phyloP scores from a whole-genome alignment of 306 rosid species.

The Cicer judaicum region DNA sequence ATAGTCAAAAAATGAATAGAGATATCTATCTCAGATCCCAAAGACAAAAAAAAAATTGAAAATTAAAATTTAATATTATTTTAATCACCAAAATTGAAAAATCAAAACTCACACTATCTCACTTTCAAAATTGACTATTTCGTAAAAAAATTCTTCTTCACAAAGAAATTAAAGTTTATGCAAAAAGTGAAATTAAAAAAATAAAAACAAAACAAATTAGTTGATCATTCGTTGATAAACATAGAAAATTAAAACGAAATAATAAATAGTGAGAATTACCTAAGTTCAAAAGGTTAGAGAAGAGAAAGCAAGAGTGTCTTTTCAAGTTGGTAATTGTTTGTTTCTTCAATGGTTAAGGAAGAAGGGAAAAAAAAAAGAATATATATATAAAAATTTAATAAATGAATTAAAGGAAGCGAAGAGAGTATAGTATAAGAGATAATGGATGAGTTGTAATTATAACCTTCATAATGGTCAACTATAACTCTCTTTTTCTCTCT shows the following conservation, averaged over 20 bases:
- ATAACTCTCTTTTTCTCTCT: neutral
- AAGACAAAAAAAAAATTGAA: neutral
- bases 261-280: neutral
- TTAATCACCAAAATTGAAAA: neutral
- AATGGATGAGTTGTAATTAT: conserved; percentile 15
- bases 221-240: neutral
- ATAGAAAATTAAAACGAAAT: neutral
- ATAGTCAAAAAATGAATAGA: conserved; percentile 52
- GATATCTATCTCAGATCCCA: conserved; percentile 73
- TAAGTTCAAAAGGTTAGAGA: neutral
- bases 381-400: neutral
- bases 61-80: neutral
- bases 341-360: conserved; percentile 6
- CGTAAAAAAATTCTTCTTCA: neutral
- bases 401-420: conserved; percentile 6
- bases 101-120: neutral
- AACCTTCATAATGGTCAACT: conserved; percentile 13
- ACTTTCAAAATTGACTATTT: neutral
- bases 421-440: neutral
- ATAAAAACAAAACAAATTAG: neutral
- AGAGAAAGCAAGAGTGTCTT: neutral
- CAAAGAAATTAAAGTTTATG: neutral
- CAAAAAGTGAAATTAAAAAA: neutral
- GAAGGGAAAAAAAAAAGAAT: neutral
- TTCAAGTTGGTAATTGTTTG: neutral